Base-by-base conservation (phyloP, 2,329 filamentous ascomycete species). In the Helminthosporium solani region DNA sequence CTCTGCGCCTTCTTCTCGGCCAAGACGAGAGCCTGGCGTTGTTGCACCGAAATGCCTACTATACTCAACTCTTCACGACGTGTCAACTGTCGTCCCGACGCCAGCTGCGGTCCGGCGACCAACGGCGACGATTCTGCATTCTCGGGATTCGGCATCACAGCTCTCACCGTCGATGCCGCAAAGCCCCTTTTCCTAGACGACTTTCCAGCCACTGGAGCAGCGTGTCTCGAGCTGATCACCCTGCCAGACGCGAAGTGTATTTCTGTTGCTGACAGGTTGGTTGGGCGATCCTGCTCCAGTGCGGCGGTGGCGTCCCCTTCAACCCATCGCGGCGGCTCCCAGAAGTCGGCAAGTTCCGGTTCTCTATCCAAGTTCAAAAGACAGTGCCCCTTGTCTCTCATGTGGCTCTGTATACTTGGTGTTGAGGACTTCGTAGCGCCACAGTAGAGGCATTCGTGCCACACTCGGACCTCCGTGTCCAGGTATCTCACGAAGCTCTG, bases 401-500 rank as follows among this genome's bases (percentile, higher is more conserved):
- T 70, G 44, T 70, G 67, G 18, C 46, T 63, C 53, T 66, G 67
- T n/a, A 67, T 52, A 19, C 59, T 50, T 3, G 43, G 28, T 7
- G 56, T 50, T 3, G 61, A 58, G 23, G 37, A 42, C 43, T 63
- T 66, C 27, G 47, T 53, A 9, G 48, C 36, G 28, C 65, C 64
- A 42, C 67, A 70, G 50, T 70, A 70, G 18, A 70, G 56, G 42
- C 67, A 70, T 54, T 70, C 63, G 37, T 69, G 47, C 38, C 53
- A 69, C 23, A 49, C 45, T 14, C 42, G 44, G 11, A 70, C 46
- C 7, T 57, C 49, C 1, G 53, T 60, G 16, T 53, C 58, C 4
- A 70, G 61, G 46, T 70, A 70, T 1, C 52, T 50, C 12, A 70
- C 23, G 41, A 70, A 59, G 6, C 46, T 56, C 40, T 62, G 44